These are phyloP conservation scores for Thielaviopsis euricoi DNA, from an alignment of 2,329 filamentous ascomycete species.

Conservation along the genomic window DNA sequence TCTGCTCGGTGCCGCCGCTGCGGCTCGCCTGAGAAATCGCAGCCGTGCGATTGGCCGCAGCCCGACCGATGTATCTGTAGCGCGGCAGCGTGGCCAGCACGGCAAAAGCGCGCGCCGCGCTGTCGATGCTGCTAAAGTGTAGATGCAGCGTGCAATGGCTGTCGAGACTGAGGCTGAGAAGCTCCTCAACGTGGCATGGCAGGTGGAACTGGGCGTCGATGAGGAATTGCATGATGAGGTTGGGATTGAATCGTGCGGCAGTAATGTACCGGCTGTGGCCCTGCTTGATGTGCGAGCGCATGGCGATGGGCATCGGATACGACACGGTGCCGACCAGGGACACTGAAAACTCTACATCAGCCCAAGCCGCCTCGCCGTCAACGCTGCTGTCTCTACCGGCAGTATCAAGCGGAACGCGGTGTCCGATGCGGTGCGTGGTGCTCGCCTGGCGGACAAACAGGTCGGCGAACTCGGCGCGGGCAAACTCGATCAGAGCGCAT, in stretches of 20 bases:
- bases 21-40: background rate
- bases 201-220: background rate
- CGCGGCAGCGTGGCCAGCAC: background rate
- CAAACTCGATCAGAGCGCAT: slow-evolving; percentile 7
- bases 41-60: background rate
- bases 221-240: slow-evolving; percentile 4
- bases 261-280: slow-evolving; percentile 7
- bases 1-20: background rate
- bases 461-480: background rate
- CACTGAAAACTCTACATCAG: background rate
- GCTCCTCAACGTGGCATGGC: background rate
- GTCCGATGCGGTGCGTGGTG: background rate
- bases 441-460: background rate
- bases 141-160: background rate
- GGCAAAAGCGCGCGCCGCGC: background rate
- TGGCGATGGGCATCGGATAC: slow-evolving; percentile 7
- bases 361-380: background rate
- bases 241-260: slow-evolving; percentile 2
- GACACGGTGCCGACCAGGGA: background rate
- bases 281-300: slow-evolving; percentile 6
- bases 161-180: slow-evolving; percentile 3
- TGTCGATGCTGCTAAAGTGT: background rate
- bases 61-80: background rate
- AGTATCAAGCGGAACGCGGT: too few relatives aligned
- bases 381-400: background rate